phyloP scores from a whole-genome alignment of 1,284 basidiomycete genomes.

The Tetrapyrgos nigripes region DNA sequence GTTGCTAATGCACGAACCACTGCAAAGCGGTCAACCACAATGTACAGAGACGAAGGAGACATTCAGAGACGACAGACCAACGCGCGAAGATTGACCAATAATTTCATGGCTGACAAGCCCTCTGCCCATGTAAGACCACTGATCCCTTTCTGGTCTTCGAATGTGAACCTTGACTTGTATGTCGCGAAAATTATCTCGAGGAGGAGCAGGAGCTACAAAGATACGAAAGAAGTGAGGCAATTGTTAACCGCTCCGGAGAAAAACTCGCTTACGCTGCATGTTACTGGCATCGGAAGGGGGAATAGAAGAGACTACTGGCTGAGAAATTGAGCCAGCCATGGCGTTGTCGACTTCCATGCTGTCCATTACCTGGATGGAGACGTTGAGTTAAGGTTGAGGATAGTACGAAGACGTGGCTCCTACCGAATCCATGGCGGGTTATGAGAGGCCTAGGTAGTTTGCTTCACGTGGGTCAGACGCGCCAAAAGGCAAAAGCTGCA shows the following conservation, averaged over 20 bases:
- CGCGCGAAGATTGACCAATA: slow-evolving; percentile 72
- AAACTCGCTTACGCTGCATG: slow-evolving; percentile 11
- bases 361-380: slow-evolving; percentile 14
- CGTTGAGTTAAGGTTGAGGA: neutral
- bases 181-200: slow-evolving; percentile 69
- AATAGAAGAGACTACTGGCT: slow-evolving; percentile 13
- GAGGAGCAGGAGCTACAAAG: slow-evolving; percentile 28
- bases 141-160: slow-evolving; percentile 74
- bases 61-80: slow-evolving; percentile 61
- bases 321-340: slow-evolving; percentile 15
- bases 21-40: slow-evolving; percentile 34
- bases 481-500: neutral
- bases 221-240: neutral
- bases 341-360: slow-evolving; percentile 32
- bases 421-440: slow-evolving; percentile 5
- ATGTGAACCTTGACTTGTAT: slow-evolving; percentile 86
- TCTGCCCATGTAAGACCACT: slow-evolving; percentile 82
- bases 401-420: neutral
- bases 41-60: slow-evolving; percentile 1
- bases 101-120: slow-evolving; percentile 76
- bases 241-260: neutral
- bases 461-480: neutral
- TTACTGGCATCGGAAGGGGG: slow-evolving; percentile 11
- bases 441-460: neutral
- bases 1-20: slow-evolving; percentile 71